Conservation (phyloP, 2,329 filamentous ascomycete species). For the Venturiaceae sp. region DNA sequence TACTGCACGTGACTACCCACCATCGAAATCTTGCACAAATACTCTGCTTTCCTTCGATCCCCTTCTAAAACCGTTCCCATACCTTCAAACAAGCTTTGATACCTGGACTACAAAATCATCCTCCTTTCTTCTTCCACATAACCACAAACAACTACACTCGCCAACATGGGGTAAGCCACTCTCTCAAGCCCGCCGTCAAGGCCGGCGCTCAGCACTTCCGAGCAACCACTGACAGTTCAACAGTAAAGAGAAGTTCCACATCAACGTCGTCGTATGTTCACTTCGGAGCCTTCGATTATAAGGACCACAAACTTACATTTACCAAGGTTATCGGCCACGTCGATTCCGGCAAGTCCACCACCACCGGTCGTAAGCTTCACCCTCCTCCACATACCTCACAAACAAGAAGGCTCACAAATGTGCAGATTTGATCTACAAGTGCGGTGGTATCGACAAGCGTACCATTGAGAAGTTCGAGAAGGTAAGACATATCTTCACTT, state of each 20-base stretch:
- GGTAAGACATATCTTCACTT: constrained; percentile 46
- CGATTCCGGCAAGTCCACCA: constrained; percentile 99
- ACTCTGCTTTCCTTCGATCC: neutral
- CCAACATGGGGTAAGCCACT: constrained; percentile 6
- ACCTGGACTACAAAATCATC: neutral
- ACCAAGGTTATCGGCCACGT: constrained; percentile 83
- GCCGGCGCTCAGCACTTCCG: neutral
- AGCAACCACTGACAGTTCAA: constrained; percentile 11
- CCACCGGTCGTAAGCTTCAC: constrained; percentile 61
- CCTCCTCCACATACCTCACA: constrained; percentile 11
- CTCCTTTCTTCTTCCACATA: neutral
- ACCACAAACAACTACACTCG: neutral
- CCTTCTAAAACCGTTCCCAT: neutral
- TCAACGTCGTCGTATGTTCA: constrained; percentile 62
- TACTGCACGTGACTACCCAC: neutral
- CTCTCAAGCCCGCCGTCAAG: neutral
- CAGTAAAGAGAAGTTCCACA: constrained; percentile 93
- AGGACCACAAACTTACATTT: neutral
- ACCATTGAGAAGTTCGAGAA: constrained; percentile 99
- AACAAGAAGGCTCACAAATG: constrained; percentile 40
- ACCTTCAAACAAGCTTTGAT: neutral
- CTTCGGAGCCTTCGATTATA: neutral
- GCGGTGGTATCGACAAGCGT: constrained; percentile 99
- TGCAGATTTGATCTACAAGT: constrained; percentile 95
- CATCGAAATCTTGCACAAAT: neutral